Conservation (phyloP, 1,284 basidiomycete species). For the Puccinia horiana region DNA sequence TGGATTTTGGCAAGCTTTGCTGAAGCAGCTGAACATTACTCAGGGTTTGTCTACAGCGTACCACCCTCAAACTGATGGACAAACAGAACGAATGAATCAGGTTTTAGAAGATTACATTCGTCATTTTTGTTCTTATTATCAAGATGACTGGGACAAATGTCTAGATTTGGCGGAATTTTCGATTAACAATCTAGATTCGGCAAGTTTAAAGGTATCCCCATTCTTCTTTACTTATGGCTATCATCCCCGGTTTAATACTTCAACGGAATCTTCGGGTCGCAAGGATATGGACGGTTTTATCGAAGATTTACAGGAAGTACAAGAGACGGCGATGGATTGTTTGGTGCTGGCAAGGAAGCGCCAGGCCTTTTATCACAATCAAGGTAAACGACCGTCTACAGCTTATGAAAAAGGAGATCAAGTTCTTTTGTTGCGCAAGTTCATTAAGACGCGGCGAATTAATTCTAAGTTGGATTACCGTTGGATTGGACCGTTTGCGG, state of each 20-base stretch:
- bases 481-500: conserved; percentile 6
- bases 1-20: not conserved
- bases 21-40: not conserved
- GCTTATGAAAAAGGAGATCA: conserved; percentile 9
- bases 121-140: conserved; percentile 50
- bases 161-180: conserved; percentile 57
- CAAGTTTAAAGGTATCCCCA: not conserved
- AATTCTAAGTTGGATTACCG: conserved; percentile 20
- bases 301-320: not conserved
- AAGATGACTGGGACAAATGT: conserved; percentile 53
- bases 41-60: conserved; percentile 5
- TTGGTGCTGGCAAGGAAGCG: no score
- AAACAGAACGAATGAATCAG: conserved; percentile 17
- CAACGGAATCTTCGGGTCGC: not conserved
- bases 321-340: no score
- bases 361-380: conserved; percentile 12
- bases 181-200: no score
- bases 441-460: not conserved
- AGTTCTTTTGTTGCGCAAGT: not conserved
- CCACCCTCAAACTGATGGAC: conserved; percentile 40
- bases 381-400: not conserved
- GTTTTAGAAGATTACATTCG: conserved; percentile 1
- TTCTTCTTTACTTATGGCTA: conserved; percentile 1
- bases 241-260: not conserved
- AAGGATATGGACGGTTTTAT: not conserved